Evolutionary conservation across 2,329 filamentous ascomycete species (phyloP), one percentile per base, ranked within the genome.

Genomic region (Fusarium tupiense): DNA sequence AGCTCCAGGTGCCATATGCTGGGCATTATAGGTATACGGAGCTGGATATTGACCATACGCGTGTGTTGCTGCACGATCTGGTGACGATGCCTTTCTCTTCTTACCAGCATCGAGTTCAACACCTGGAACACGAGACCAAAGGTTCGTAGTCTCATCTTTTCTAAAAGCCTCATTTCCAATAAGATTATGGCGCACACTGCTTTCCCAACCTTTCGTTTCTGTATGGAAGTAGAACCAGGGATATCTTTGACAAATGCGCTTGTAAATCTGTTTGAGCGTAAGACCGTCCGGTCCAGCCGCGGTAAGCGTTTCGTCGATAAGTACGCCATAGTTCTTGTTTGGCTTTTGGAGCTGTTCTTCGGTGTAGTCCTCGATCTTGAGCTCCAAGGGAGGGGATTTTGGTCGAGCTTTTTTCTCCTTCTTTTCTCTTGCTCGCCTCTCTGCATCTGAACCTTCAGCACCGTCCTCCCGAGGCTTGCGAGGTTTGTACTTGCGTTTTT

Each of bases 401-500:
- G 88, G 88, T 24, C 87, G 83, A 41, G 83, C 81, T 77, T 90
- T 91, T 83, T 90, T 91, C 61, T 89, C 85, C 78, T 90, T 89
- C 84, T 90, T 89, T 77, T 90, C 86, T 65, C 86, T 87, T 61
- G 85, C 83, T n/a, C 86, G 83, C 72, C 85, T 85, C 75, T 90
- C 88, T n/a, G 84, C 87, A 73, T 89, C 88, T 12, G 87, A 89
- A 6, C 86, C 88, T 74, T 89, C 88, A 67, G 83, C 86, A 37
- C 88, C 89, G 37, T 88, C 86, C 63, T 90, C 88, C 75, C 85
- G 88, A 13, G 87, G 85, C 77, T 89, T 91, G 61, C 90, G 85
- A 62, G 90, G 90, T 72, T 91, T 92, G 79, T 92, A 92, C 76
- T 90, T 91, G 68, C 91, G 86, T 82, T 92, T 92, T 81, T 91